Conservation (phyloP, 208 protist species). For the Leptomonas seymouri region DNA sequence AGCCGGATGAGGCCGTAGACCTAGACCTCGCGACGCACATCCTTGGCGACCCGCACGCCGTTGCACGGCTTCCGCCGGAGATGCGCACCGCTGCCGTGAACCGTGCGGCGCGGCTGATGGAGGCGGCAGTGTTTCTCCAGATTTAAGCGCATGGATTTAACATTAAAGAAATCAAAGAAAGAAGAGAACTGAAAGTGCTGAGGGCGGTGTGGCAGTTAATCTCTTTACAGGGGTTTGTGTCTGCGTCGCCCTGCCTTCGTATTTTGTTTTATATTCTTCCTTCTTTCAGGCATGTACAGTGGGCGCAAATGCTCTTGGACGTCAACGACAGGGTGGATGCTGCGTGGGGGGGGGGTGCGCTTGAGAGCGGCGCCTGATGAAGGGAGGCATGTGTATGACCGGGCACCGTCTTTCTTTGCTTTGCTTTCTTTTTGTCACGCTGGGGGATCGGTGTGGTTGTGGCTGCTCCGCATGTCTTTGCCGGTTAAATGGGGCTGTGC, state of each 20-base stretch:
- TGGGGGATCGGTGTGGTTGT: too few relatives aligned
- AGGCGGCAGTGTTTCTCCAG: conserved; percentile 49
- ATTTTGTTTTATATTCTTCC: not conserved
- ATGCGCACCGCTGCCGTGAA: conserved; percentile 15
- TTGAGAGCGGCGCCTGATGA: too few relatives aligned
- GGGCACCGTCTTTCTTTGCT: not conserved
- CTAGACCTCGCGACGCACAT: conserved; percentile 29
- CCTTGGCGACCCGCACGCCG: conserved; percentile 30
- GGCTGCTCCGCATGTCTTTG: not conserved
- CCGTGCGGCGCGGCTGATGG: conserved; percentile 41
- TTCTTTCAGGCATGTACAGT: not conserved
- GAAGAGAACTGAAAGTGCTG: too few relatives aligned
- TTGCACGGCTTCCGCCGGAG: conserved; percentile 12
- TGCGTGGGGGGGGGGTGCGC: too few relatives aligned
- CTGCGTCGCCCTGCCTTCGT: not conserved
- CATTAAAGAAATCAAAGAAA: not conserved
- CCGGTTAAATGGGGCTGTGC: not conserved
- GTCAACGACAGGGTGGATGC: too few relatives aligned
- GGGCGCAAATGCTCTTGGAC: too few relatives aligned
- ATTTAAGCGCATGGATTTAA: conserved; percentile 15
- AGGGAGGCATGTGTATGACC: too few relatives aligned
- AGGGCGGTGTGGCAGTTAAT: not conserved
- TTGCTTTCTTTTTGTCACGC: not conserved
- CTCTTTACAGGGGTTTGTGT: not conserved
- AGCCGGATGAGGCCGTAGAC: conserved; percentile 36